phyloP scores from a whole-genome alignment of 495 filamentous ascomycete genomes.

The Penicillium lividum region DNA sequence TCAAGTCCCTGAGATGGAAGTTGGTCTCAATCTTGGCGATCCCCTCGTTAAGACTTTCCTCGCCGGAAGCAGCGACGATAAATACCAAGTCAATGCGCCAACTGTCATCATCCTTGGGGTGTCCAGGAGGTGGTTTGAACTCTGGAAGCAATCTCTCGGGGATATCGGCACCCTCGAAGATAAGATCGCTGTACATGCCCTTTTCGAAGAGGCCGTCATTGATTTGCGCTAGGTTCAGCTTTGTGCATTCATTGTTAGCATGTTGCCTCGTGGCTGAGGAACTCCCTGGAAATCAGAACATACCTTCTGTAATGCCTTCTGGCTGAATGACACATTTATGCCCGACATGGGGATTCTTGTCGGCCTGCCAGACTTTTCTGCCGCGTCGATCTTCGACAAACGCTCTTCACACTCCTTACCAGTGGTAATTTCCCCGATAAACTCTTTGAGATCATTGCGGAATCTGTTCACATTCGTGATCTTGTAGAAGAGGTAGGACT shows the following conservation, averaged over 20 bases:
- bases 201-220: conserved; percentile 6
- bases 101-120: conserved; percentile 7
- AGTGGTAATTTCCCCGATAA: conserved; percentile 5
- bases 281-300: neutral
- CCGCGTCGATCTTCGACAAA: neutral
- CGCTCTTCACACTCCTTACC: neutral
- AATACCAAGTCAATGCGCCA: conserved; percentile 18
- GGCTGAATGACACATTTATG: conserved; percentile 5
- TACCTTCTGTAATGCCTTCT: conserved; percentile 10
- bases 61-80: conserved; percentile 15
- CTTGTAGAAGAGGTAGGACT: conserved; percentile 21
- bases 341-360: conserved; percentile 2
- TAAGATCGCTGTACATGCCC: conserved; percentile 17
- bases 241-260: neutral
- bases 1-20: conserved; percentile 10
- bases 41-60: conserved; percentile 7
- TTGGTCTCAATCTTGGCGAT: conserved; percentile 13
- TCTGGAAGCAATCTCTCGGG: conserved; percentile 12
- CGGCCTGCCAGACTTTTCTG: neutral
- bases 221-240: neutral
- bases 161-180: conserved; percentile 15
- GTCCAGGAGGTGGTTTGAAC: conserved; percentile 13
- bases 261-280: neutral
- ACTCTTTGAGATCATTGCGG: conserved; percentile 1
- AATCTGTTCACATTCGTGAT: conserved; percentile 8